A percentile compares a stretch with the other conserved stretches of the same genome.
Evolutionary conservation across 345 rosid species (phyloP).

Genomic region (Rhizophora mangle): DNA sequence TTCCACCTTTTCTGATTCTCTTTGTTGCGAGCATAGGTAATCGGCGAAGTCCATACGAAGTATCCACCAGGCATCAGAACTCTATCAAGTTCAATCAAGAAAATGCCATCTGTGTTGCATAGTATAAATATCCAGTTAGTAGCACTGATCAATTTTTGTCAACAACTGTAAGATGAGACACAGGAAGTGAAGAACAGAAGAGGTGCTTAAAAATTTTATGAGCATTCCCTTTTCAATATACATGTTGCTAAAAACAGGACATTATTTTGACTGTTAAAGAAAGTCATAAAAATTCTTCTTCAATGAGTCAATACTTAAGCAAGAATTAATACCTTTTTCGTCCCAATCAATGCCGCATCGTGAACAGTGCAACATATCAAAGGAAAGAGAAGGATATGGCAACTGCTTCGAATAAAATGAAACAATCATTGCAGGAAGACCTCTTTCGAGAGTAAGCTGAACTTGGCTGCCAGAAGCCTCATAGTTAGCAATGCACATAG

Average conservation of each 20-base stretch:
- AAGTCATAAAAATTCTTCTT: too few relatives aligned
- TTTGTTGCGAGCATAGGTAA: slow-evolving; percentile 72
- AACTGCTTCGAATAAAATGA: slow-evolving; percentile 75
- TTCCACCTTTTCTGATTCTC: slow-evolving; percentile 69
- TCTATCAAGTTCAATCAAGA: slow-evolving; percentile 82
- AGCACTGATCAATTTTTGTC: background rate
- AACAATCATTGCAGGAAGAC: slow-evolving; percentile 96
- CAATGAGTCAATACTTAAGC: background rate
- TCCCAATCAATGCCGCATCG: slow-evolving; percentile 96
- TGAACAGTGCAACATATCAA: slow-evolving; percentile 97
- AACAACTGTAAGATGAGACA: background rate
- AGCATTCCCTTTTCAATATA: too few relatives aligned
- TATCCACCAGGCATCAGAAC: slow-evolving; percentile 96
- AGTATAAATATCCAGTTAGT: background rate
- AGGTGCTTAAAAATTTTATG: too few relatives aligned
- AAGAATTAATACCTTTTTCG: slow-evolving; percentile 63
- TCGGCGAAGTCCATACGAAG: slow-evolving; percentile 97
- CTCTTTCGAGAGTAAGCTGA: slow-evolving; percentile 97
- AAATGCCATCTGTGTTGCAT: slow-evolving; percentile 61
- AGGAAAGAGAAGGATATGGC: slow-evolving; percentile 96
- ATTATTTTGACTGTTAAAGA: too few relatives aligned
- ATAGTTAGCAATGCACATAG: slow-evolving; percentile 93
- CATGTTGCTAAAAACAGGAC: too few relatives aligned
- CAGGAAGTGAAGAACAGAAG: too few relatives aligned
- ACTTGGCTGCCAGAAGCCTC: slow-evolving; percentile 98